phyloP scores from a whole-genome alignment of 257 asterid genomes.

The Solanum clarkiae region DNA sequence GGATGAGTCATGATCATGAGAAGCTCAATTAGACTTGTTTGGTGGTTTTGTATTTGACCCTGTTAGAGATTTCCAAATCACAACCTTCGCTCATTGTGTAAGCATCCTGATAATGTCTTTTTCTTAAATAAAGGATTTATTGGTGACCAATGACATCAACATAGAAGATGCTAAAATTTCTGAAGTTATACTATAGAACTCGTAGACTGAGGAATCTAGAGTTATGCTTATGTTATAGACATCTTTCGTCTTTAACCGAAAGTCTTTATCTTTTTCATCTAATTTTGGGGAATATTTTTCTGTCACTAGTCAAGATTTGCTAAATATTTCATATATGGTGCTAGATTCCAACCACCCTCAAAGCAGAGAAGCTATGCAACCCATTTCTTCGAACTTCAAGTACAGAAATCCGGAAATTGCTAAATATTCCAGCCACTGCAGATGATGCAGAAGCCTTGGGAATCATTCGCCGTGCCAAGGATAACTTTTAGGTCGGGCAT shows the following conservation, averaged over 20 bases:
- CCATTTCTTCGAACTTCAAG: constrained; percentile 93
- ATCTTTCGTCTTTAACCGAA: not conserved
- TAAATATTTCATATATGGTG: not conserved
- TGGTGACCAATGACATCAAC: not conserved
- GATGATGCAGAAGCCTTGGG: constrained; percentile 70
- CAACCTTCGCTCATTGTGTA: not conserved
- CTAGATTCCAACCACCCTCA: constrained; percentile 74
- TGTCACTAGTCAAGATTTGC: not conserved
- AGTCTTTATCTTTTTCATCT: not conserved
- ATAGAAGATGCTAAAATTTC: not conserved
- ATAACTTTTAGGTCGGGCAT: constrained; percentile 39
- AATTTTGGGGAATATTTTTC: not conserved
- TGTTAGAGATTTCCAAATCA: not conserved
- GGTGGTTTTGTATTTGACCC: not conserved
- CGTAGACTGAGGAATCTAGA: not conserved
- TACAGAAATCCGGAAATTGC: constrained; percentile 55
- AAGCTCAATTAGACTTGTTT: not conserved
- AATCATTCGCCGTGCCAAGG: constrained; percentile 72
- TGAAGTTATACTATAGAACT: not conserved
- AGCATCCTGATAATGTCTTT: not conserved
- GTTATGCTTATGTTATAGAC: not conserved
- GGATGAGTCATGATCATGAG: not conserved
- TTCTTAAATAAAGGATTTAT: not conserved
- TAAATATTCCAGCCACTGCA: constrained; percentile 54
- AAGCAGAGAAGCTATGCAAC: constrained; percentile 69